These are phyloP conservation scores for Thecaphora thlaspeos DNA, from an alignment of 1,284 basidiomycete genomes.

Conservation along the genomic window DNA sequence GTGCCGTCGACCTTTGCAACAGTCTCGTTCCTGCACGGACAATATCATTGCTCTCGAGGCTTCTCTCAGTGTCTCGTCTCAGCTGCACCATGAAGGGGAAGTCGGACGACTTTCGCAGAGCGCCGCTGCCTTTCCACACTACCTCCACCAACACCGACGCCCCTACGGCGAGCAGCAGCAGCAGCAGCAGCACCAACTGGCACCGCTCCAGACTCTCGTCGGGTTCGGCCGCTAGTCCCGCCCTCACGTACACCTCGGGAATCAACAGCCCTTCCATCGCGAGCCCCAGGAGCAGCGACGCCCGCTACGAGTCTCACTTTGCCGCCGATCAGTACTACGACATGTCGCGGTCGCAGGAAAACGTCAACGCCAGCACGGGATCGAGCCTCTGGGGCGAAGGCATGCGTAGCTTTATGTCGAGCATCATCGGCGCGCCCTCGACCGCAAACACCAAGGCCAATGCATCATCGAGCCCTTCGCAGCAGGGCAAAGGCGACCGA, in stretches of 20 bases:
- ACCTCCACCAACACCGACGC: background rate
- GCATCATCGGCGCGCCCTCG: constrained; percentile 24
- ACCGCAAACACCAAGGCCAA: constrained; percentile 11
- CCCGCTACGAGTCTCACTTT: too few species aligned
- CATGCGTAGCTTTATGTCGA: constrained; percentile 35
- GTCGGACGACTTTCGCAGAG: background rate
- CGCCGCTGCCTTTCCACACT: background rate
- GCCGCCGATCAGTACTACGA: background rate
- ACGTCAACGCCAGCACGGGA: constrained; percentile 2
- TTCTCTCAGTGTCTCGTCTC: background rate
- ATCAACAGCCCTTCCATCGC: background rate
- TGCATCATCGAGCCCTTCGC: background rate
- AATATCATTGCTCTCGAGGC: too few species aligned
- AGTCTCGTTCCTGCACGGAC: too few species aligned
- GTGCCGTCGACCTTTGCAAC: too few species aligned
- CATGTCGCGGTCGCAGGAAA: background rate
- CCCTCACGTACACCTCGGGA: background rate
- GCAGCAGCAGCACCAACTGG: background rate
- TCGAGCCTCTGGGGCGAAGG: constrained; percentile 31
- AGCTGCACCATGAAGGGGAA: background rate
- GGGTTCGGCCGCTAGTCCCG: background rate
- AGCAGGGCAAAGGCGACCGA: background rate
- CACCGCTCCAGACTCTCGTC: background rate
- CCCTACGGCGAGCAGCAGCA: too few species aligned
- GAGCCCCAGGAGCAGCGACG: background rate